A percentile compares a stretch with the other conserved stretches of the same genome.
These are phyloP conservation scores for Ganoderma lucidum DNA, from an alignment of 1,284 basidiomycete genomes.

Conservation along the genomic window DNA sequence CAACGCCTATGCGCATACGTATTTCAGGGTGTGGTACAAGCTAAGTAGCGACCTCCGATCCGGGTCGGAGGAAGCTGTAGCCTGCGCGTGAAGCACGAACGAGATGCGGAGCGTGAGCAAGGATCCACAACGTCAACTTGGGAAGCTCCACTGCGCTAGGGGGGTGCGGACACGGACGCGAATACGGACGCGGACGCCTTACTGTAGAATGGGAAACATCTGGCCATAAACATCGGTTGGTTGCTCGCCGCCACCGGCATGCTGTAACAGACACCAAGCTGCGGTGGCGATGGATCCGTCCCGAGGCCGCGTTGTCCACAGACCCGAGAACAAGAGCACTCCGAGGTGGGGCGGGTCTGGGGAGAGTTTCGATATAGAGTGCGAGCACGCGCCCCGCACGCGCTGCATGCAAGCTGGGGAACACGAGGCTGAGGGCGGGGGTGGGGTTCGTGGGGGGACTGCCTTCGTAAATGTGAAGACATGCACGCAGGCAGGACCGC, in stretches of 20 bases:
- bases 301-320: neutral
- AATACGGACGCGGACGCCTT: neutral
- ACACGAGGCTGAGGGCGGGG: slow-evolving; percentile 1
- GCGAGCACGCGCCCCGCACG: neutral
- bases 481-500: neutral
- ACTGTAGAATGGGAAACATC: too few relatives aligned
- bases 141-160: neutral
- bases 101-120: neutral
- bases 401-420: neutral
- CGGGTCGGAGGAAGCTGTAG: slow-evolving; percentile 18
- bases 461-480: neutral
- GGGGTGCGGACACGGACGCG: neutral
- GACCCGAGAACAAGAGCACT: neutral
- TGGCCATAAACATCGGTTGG: neutral
- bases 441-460: neutral
- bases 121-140: neutral
- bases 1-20: neutral
- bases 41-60: slow-evolving; percentile 14
- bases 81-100: neutral
- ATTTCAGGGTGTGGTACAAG: neutral
- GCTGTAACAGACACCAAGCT: slow-evolving; percentile 16
- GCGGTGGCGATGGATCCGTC: neutral
- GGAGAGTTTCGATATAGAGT: neutral
- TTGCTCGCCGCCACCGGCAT: slow-evolving; percentile 12
- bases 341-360: neutral